Percentiles rank a stretch among this genome's conserved stretches.
These are phyloP conservation scores for Pezicula radicicola DNA, from an alignment of 2,329 filamentous ascomycete genomes.

Conservation along the genomic window DNA sequence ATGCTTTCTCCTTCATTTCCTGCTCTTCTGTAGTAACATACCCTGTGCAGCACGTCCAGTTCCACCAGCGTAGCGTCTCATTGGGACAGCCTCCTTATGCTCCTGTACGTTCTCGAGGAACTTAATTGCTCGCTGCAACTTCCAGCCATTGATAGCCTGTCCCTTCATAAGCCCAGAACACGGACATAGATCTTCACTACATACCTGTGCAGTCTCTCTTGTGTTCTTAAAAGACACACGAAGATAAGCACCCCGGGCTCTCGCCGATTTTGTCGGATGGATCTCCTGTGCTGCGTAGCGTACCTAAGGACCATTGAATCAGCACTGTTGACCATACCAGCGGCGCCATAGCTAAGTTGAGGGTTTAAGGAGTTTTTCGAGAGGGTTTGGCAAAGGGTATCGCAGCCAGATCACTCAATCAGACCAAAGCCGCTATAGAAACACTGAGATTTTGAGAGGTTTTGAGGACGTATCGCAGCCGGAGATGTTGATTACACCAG, in stretches of 20 bases:
- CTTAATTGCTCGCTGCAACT: constrained; percentile 85
- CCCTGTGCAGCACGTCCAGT: constrained; percentile 97
- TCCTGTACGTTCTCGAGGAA: constrained; percentile 98
- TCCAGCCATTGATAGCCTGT: constrained; percentile 95
- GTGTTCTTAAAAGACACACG: constrained; percentile 99
- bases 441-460: no score
- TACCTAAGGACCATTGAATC: constrained; percentile 53
- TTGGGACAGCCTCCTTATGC: constrained; percentile 96
- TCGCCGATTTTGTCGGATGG: constrained; percentile 87
- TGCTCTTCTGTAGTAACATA: constrained; percentile 52
- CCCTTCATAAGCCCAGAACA: no score
- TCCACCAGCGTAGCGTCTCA: constrained; percentile 95
- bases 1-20: neutral
- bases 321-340: neutral
- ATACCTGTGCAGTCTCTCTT: constrained; percentile 85
- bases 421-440: no score
- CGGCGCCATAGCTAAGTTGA: no score
- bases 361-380: no score
- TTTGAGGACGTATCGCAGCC: no score
- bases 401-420: no score
- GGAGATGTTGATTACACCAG: no score
- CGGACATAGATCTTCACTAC: no score
- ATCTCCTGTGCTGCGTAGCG: constrained; percentile 94
- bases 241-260: constrained; percentile 97
- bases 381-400: no score